Conservation (phyloP, 306 rosid genomes). For the Cyclanthera cordifolia region DNA sequence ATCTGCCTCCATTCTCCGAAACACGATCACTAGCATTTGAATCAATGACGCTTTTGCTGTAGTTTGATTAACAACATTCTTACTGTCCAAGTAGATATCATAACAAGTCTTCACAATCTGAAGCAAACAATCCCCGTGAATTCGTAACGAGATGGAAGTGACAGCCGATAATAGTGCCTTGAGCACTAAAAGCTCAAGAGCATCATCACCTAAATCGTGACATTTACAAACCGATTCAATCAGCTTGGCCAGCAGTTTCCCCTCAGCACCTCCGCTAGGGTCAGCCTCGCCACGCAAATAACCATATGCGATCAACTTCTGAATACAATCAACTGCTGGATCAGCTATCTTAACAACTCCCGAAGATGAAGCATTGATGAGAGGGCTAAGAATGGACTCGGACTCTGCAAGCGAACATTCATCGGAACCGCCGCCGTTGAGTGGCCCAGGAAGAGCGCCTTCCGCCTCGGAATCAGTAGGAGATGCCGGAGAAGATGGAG, state of each 20-base stretch:
- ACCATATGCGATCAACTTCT: slow-evolving; percentile 80
- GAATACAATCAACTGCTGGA: slow-evolving; percentile 92
- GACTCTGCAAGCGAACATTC: slow-evolving; percentile 71
- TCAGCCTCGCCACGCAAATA: slow-evolving; percentile 92
- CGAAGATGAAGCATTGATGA: slow-evolving; percentile 65
- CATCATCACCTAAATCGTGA: slow-evolving; percentile 74
- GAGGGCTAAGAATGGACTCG: slow-evolving; percentile 68
- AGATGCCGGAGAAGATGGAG: slow-evolving; percentile 18
- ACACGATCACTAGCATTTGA: slow-evolving; percentile 95
- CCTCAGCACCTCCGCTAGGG: slow-evolving; percentile 48
- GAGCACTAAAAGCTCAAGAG: slow-evolving; percentile 63
- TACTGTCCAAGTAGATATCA: slow-evolving; percentile 74
- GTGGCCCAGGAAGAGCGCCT: slow-evolving; percentile 55
- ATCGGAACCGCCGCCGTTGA: slow-evolving; percentile 64
- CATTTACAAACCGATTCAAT: slow-evolving; percentile 91
- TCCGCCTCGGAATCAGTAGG: slow-evolving; percentile 40
- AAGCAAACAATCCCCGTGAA: slow-evolving; percentile 90
- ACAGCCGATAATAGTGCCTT: slow-evolving; percentile 87
- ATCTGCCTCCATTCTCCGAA: slow-evolving; percentile 97
- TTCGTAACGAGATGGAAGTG: slow-evolving; percentile 77
- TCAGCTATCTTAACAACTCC: slow-evolving; percentile 84
- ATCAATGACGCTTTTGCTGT: slow-evolving; percentile 94
- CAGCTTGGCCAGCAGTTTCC: slow-evolving; percentile 54
- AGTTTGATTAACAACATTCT: slow-evolving; percentile 79
- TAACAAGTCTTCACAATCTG: slow-evolving; percentile 86